phyloP scores from a whole-genome alignment of 148 eudicot genomes.

The Amaranthus hypochondriacus region DNA sequence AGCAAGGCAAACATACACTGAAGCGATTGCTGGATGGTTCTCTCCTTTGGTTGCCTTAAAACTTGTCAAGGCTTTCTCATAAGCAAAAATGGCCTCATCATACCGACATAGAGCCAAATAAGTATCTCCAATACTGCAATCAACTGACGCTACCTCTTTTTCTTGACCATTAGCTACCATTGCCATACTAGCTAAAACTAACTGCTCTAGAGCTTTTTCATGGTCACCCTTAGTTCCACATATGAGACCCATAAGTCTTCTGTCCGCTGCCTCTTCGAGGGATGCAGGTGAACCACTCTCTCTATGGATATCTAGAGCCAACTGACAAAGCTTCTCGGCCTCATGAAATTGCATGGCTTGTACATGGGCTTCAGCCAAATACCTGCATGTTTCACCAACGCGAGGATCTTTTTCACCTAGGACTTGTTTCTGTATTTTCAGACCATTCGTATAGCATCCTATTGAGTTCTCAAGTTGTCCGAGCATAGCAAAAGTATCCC shows the following conservation, averaged over 20 bases:
- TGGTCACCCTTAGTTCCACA: constrained; percentile 88
- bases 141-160: constrained; percentile 86
- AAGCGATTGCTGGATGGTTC: too few relatives aligned
- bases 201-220: constrained; percentile 91
- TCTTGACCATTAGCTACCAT: constrained; percentile 96
- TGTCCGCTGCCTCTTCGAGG: constrained; percentile 90
- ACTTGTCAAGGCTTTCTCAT: too few relatives aligned
- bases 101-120: constrained; percentile 71
- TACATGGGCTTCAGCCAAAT: constrained; percentile 89
- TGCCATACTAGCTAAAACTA: constrained; percentile 95
- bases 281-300: constrained; percentile 68
- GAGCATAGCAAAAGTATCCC: constrained; percentile 85
- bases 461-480: constrained; percentile 85
- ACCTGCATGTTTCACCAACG: constrained; percentile 93
- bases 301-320: constrained; percentile 85
- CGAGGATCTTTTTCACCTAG: constrained; percentile 79
- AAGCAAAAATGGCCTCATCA: constrained; percentile 64
- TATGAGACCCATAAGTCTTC: constrained; percentile 96
- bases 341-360: constrained; percentile 92
- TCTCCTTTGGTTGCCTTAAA: too few relatives aligned
- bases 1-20: too few relatives aligned
- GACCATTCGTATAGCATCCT: constrained; percentile 57
- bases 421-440: constrained; percentile 67
- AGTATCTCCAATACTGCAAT: constrained; percentile 92
- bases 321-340: constrained; percentile 76